These are phyloP conservation scores for Chaetomium strumarium DNA, from an alignment of 2,329 filamentous ascomycete species.

Conservation along the genomic window DNA sequence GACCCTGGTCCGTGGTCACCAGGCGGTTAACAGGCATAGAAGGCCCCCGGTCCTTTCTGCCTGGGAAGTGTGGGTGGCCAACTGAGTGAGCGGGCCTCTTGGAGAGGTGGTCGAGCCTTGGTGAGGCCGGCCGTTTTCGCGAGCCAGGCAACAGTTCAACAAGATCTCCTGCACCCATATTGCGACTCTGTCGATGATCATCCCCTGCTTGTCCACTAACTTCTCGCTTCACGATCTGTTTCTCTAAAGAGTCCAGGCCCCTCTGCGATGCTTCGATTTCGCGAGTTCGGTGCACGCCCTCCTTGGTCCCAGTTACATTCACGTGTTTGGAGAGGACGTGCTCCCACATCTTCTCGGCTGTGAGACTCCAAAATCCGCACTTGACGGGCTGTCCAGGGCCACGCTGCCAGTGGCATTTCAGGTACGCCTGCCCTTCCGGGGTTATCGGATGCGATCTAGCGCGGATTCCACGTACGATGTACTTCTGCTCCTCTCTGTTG, in stretches of 20 bases:
- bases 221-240: constrained; percentile 33
- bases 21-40: not conserved
- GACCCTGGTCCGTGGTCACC: not conserved
- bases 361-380: constrained; percentile 57
- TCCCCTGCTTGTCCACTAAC: constrained; percentile 10
- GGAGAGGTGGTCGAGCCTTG: not conserved
- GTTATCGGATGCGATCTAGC: constrained; percentile 65
- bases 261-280: constrained; percentile 39
- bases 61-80: constrained; percentile 17
- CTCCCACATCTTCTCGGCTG: constrained; percentile 61
- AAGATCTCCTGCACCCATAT: not conserved
- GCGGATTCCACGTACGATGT: constrained; percentile 92
- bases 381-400: constrained; percentile 34
- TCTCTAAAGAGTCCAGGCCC: constrained; percentile 37
- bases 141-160: not conserved
- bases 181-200: not conserved
- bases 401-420: constrained; percentile 59
- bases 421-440: constrained; percentile 57
- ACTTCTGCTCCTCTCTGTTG: constrained; percentile 62
- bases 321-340: constrained; percentile 65
- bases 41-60: not conserved
- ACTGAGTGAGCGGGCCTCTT: constrained; percentile 27
- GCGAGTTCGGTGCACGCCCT: constrained; percentile 54
- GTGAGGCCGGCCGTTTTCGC: constrained; percentile 11
- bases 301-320: constrained; percentile 45